Conservation (phyloP, 2,329 filamentous ascomycete genomes). For the Diplocarpon rosae region DNA sequence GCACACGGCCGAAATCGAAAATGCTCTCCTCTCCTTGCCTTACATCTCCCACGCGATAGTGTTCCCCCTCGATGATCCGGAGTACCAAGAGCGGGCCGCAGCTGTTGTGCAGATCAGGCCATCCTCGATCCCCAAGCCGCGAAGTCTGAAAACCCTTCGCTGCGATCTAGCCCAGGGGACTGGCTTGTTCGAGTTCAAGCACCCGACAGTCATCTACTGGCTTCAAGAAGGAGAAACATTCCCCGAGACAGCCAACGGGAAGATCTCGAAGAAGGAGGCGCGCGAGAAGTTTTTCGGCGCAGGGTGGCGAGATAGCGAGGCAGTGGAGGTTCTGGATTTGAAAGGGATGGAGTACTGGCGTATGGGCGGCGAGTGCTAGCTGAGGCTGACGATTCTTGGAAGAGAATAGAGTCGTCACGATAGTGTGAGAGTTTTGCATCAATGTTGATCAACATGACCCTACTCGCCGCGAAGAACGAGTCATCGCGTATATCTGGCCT, state of each 20-base stretch:
- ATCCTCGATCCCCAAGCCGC: slow-evolving; percentile 4
- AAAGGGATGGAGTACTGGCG: slow-evolving; percentile 15
- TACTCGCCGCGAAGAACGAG: no score
- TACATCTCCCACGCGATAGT: slow-evolving; percentile 12
- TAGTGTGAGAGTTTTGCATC: no score
- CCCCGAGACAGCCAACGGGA: slow-evolving; percentile 14
- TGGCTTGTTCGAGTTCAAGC: slow-evolving; percentile 12
- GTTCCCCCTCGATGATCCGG: slow-evolving; percentile 11
- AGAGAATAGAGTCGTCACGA: no score
- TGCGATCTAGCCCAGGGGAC: slow-evolving; percentile 11
- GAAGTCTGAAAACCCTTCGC: slow-evolving; percentile 9
- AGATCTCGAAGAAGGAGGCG: slow-evolving; percentile 13
- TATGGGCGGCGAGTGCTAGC: slow-evolving; percentile 15
- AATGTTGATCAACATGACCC: no score
- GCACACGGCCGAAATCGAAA: slow-evolving; percentile 15
- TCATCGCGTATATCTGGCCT: no score
- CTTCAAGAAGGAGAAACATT: slow-evolving; percentile 13
- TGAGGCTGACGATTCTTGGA: neutral
- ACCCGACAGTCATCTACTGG: slow-evolving; percentile 17
- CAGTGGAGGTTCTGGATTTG: slow-evolving; percentile 13
- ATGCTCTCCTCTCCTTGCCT: slow-evolving; percentile 11
- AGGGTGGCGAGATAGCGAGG: slow-evolving; percentile 7
- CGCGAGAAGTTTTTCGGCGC: slow-evolving; percentile 14
- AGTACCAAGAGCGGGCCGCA: slow-evolving; percentile 13
- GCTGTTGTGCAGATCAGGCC: slow-evolving; percentile 13